phyloP scores from a whole-genome alignment of 345 rosid genomes.

The Eutrema japonicum region DNA sequence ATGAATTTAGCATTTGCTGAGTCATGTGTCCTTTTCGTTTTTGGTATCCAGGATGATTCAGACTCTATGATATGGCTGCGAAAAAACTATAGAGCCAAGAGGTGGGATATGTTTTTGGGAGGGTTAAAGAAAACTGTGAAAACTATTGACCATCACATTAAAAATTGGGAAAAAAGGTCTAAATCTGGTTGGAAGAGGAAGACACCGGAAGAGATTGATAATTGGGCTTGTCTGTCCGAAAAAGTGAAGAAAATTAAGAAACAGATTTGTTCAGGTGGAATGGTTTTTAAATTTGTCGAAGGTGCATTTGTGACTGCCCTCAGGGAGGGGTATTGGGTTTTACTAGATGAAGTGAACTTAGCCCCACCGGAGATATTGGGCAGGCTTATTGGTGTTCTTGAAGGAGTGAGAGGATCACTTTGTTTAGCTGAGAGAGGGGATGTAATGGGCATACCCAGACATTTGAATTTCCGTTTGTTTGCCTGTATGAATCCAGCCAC shows the following conservation, averaged over 20 bases:
- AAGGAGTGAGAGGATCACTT: slow-evolving; percentile 85
- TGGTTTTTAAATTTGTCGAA: slow-evolving; percentile 94
- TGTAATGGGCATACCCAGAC: slow-evolving; percentile 64
- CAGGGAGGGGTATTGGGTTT: slow-evolving; percentile 86
- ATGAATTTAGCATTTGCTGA: slow-evolving; percentile 27
- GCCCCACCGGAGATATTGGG: slow-evolving; percentile 95
- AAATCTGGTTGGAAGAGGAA: slow-evolving; percentile 69
- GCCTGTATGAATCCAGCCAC: slow-evolving; percentile 99
- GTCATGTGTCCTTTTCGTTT: slow-evolving; percentile 35
- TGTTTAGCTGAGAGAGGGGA: slow-evolving; percentile 98
- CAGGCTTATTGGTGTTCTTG: slow-evolving; percentile 89
- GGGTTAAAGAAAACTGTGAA: slow-evolving; percentile 56
- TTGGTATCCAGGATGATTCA: slow-evolving; percentile 55
- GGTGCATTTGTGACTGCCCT: slow-evolving; percentile 93
- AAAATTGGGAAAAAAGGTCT: slow-evolving; percentile 41
- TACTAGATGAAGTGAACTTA: slow-evolving; percentile 96
- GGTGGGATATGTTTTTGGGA: slow-evolving; percentile 61
- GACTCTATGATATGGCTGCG: slow-evolving; percentile 51
- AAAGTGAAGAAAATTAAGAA: slow-evolving; percentile 58
- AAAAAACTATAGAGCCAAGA: slow-evolving; percentile 50
- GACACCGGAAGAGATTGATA: slow-evolving; percentile 50
- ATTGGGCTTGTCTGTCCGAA: slow-evolving; percentile 58
- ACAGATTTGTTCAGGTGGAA: slow-evolving; percentile 78
- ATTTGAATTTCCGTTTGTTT: slow-evolving; percentile 80
- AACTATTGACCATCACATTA: slow-evolving; percentile 44